Evolutionary conservation across 73 alveolate species (phyloP), one percentile per base, ranked within the genome.

Genomic region (Effrenium voratum): DNA sequence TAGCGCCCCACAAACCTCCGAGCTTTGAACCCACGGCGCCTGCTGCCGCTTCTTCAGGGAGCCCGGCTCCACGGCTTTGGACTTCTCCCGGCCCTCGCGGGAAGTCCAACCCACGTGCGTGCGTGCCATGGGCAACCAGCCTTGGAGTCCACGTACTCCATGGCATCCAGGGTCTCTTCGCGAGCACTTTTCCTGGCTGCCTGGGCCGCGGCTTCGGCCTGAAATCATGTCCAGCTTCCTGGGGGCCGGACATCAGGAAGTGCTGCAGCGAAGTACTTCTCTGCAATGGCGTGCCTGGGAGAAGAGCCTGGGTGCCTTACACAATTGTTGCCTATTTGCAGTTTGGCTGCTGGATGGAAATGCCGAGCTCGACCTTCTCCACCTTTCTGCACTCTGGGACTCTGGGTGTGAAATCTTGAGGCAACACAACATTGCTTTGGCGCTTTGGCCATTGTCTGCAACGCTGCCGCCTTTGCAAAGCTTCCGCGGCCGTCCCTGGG

Each of bases 141-240:
- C 95, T 90, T 90, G 73, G 96, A 90, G 73, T 90, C 96, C 72
- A 90, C 82, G 46, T 90, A 90, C 55, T 90, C 96, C 96, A 90
- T 90, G 43, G 63, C 66, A 68, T 90, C 96, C 44, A 90, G n/a
- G 50, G 86, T 90, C 96, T 90, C 96, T n/a, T 90, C 87, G 28
- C 96, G 52, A n/a, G 86, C 46, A 50, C 96, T 68, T 36, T 90
- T 90, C 87, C 46, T 43, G 30, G 96, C 96, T 32, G 96, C 94
- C 94, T 85, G 34, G 57, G 34, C 19, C 19, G 63, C 19, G 63
- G 63, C 8, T 52, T 52, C 19, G 26, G 8, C 19, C 19, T 8
- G 26, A 52, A 52, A 19, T 8, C 63, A 52, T 8, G 63, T 8
- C 77, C 77, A 63, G n/a, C 12, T 66, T 24, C 52, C 86, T 43